Evolutionary conservation across 306 rosid genomes (phyloP), one percentile per base, ranked within the genome.

Genomic region (Vicia villosa): DNA sequence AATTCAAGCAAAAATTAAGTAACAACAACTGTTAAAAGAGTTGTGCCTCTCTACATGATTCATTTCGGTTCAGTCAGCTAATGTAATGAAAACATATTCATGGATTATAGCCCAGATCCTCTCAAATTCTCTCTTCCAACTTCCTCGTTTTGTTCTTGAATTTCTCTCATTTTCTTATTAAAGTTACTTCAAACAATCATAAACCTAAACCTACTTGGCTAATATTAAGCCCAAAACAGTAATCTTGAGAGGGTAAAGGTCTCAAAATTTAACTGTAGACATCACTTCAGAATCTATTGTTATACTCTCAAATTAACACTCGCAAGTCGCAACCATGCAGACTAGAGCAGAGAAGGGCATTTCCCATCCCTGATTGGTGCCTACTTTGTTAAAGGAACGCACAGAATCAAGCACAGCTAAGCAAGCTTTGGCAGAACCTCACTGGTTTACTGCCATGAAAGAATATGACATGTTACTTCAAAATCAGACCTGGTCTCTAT

Each of bases 281-380:
- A 72, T 72, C 36, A 70, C 57, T 63, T 46, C 68, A 77, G 50
- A 71, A 32, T 77, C 63, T 46, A 46, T 46, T 47, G 22, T 47
- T 47, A 47, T 16, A 47, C 54, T 15, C 21, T 14, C 20, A 15
- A 5, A 49, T 49, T 49, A 16, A 49, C 55, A 49, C 55, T 49
- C 55, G 8, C n/a, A n/a, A n/a, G n/a, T n/a, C n/a, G n/a, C 55
- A 17, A 3, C 22, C 55, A 49, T 49, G 55, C 55, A 17, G 55
- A 49, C 56, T 49, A 49, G 13, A 49, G 59, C 59, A 10, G 24
- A 52, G 15, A 20, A 52, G 4, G 59, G 15, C 14, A 21, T 20
- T 51, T 13, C 4, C 10, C 52, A 46, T 46, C 21, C 20, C 52
- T 15, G 52, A 46, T 6, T 15, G 52, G 52, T 15, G 10, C 52